phyloP scores from a whole-genome alignment of 2,329 filamentous ascomycete genomes.

The Bipolaris bicolor region DNA sequence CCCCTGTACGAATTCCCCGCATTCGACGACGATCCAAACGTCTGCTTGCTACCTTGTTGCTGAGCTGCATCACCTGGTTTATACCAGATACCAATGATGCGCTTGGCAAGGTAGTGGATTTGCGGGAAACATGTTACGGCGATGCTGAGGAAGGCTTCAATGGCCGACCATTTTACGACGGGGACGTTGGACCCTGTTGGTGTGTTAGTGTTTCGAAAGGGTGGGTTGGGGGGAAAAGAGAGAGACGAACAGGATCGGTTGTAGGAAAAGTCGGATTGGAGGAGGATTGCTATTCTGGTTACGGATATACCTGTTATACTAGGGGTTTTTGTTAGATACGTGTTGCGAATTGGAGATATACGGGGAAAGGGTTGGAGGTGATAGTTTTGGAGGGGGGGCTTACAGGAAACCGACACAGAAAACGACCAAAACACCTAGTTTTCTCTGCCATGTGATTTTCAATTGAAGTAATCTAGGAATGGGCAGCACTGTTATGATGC shows the following conservation, averaged over 20 bases:
- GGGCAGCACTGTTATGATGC: background rate
- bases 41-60: background rate
- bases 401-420: slow-evolving; percentile 1
- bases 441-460: background rate
- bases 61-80: background rate
- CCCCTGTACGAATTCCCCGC: background rate
- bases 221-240: background rate
- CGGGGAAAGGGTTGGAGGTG: background rate
- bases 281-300: background rate
- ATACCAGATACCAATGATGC: background rate
- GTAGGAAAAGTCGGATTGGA: background rate
- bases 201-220: background rate
- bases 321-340: background rate
- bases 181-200: background rate
- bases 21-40: background rate
- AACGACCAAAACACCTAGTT: background rate
- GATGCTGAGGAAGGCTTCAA: background rate
- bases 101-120: background rate
- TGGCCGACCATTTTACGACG: background rate
- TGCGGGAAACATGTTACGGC: slow-evolving; percentile 1
- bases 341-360: background rate
- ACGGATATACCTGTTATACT: background rate
- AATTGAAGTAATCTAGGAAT: background rate
- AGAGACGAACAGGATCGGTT: background rate
- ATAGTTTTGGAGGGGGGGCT: background rate